Base-by-base conservation (phyloP, 2,329 filamentous ascomycete genomes). In the Trichoderma sp. region DNA sequence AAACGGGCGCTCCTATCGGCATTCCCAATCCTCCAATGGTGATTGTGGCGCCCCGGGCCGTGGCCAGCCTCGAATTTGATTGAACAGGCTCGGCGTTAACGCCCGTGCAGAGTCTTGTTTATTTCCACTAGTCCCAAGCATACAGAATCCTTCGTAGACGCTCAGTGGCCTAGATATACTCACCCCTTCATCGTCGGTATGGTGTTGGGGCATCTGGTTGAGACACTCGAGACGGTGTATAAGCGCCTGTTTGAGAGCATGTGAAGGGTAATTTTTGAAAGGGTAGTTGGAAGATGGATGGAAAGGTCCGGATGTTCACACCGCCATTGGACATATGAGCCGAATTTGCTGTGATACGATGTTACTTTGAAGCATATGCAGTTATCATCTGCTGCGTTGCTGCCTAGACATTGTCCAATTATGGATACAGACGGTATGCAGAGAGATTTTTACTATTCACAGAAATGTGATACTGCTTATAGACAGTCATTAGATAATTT, bases 1-100 rank as follows among this genome's bases (percentile, higher is more conserved):
- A 51, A 37, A 39, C 16, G 8, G 21, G 49, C 7, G 6, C 16
- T 28, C 39, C 52, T 24, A 24, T 18, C 26, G 5, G 54, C 39
- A 59, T 49, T 30, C 39, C 54, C n/a, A 59, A 28, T 30, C 54
- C 54, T 14, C 34, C 28, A 49, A 30, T 26, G 54, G 39, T 2
- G n/a, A 24, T 6, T 26, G 11, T 63, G 59, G 39, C 43, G 59
- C 21, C 24, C 30, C 39, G 10, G 54, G 11, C 7, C 13, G 21
- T 28, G 34, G 13, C 43, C 28, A 14, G 59, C n/a, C 26, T 18
- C 43, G 54, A 46, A 46, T 37, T 30, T 43, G 65, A 54, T 60
- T 68, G 56, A 68, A 21, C 46, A 43, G 28, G 4, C 30, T 49
- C 46, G 46, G 65, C 65, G 58, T 46, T 56, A 68, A 60, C 14